Evolutionary conservation across 768 basidiomycete genomes (phyloP).

Genomic region (Xerocomellus chrysenteron): DNA sequence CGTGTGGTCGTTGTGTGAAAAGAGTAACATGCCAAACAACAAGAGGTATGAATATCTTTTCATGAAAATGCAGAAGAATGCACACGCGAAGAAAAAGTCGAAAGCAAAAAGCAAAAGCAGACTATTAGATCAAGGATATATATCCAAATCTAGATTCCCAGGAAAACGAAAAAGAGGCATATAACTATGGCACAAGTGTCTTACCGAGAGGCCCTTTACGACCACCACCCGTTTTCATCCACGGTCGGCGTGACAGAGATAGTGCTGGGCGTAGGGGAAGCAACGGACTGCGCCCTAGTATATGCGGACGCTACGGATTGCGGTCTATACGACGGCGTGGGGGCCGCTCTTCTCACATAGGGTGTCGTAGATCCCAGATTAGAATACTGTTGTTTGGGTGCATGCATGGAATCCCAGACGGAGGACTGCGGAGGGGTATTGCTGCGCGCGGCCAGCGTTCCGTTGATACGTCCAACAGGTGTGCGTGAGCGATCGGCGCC

Average conservation of each 20-base stretch:
- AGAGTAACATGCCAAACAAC: conserved; percentile 6
- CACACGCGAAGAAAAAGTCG: not conserved
- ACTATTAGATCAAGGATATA: conserved; percentile 26
- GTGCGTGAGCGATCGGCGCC: conserved; percentile 49
- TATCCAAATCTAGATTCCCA: conserved; percentile 18
- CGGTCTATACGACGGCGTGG: conserved; percentile 34
- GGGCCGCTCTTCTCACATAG: conserved; percentile 15
- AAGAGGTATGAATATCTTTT: conserved; percentile 15
- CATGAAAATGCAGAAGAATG: not conserved
- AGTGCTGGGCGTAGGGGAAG: conserved; percentile 76
- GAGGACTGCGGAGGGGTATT: conserved; percentile 54
- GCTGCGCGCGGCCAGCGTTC: conserved; percentile 32
- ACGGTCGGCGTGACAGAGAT: conserved; percentile 72
- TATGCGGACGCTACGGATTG: conserved; percentile 48
- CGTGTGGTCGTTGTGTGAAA: conserved; percentile 1
- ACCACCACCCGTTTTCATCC: conserved; percentile 79
- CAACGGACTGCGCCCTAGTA: conserved; percentile 34
- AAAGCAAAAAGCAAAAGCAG: not conserved
- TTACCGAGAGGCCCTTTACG: conserved; percentile 29
- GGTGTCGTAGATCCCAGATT: conserved; percentile 15
- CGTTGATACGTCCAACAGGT: conserved; percentile 44
- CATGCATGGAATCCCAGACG: conserved; percentile 75
- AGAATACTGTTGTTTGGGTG: conserved; percentile 36
- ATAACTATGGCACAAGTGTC: conserved; percentile 9
- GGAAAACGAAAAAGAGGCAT: conserved; percentile 1